A percentile compares a stretch with the other conserved stretches of the same genome.
phyloP scores from a whole-genome alignment of 345 rosid genomes.

The Syzygium aromaticum region DNA sequence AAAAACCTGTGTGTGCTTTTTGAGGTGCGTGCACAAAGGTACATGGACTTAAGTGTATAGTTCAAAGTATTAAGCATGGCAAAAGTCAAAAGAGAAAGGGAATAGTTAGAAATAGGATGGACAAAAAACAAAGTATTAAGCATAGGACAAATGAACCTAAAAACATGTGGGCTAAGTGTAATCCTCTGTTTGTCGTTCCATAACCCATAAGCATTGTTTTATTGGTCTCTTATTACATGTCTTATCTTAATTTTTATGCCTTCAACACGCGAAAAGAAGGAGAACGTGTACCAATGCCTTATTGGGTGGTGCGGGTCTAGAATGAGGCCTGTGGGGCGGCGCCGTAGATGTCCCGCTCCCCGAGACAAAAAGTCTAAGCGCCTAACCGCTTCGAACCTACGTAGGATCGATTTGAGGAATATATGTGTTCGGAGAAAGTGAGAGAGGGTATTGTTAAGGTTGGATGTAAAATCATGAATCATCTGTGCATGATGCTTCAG shows the following conservation, averaged over 20 bases:
- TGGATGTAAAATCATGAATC: not conserved
- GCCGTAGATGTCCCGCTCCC: not conserved
- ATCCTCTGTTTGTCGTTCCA: not conserved
- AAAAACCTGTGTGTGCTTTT: not conserved
- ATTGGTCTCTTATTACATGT: not conserved
- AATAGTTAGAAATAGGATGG: too few species aligned
- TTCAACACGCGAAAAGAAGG: not conserved
- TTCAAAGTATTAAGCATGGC: not conserved
- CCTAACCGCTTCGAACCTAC: not conserved
- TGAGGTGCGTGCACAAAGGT: not conserved
- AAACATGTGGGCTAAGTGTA: not conserved
- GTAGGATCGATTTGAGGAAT: not conserved
- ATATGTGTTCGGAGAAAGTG: not conserved
- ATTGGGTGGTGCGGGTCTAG: not conserved
- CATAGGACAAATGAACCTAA: not conserved
- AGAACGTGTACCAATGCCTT: not conserved
- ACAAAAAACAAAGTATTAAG: not conserved
- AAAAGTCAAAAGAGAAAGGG: too few species aligned
- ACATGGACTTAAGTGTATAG: not conserved
- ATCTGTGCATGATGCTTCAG: not conserved
- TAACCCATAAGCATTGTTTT: not conserved
- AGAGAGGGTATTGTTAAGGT: not conserved
- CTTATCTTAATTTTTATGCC: not conserved
- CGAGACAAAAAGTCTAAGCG: not conserved
- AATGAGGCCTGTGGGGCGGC: not conserved